phyloP scores from a whole-genome alignment of 2,329 filamentous ascomycete genomes.

The Apiospora pterosperma region DNA sequence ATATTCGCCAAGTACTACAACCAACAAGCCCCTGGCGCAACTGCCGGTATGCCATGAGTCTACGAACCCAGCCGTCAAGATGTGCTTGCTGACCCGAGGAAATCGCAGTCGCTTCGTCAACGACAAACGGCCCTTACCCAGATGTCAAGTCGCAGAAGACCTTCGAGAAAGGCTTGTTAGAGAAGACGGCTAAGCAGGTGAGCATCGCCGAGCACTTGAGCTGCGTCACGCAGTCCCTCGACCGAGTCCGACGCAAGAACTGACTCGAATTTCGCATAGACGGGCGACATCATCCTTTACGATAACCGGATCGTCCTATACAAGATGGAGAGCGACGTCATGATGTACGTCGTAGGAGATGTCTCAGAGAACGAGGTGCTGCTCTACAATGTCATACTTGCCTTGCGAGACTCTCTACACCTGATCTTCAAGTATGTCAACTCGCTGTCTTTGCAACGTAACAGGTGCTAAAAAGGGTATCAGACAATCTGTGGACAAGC shows the following conservation, averaged over 20 bases:
- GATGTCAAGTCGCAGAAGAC: constrained; percentile 91
- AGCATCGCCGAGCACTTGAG: not conserved
- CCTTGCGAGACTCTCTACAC: constrained; percentile 85
- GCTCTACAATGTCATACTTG: constrained; percentile 89
- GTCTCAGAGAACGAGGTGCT: constrained; percentile 96
- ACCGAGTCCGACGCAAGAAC: not conserved
- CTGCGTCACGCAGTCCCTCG: not conserved
- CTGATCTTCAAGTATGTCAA: constrained; percentile 39
- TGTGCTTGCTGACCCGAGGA: constrained; percentile 14
- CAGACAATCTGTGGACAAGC: constrained; percentile 94
- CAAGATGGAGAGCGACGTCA: constrained; percentile 96
- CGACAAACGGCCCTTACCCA: constrained; percentile 72
- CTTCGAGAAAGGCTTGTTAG: constrained; percentile 92
- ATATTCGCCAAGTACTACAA: constrained; percentile 76
- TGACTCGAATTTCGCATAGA: not conserved
- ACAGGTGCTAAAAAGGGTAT: not conserved
- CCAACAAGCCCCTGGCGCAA: constrained; percentile 39
- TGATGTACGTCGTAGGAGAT: constrained; percentile 88
- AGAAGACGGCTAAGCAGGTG: constrained; percentile 89
- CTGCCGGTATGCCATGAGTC: constrained; percentile 19
- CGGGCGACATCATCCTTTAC: constrained; percentile 88
- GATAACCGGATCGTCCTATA: constrained; percentile 96
- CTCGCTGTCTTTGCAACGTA: not conserved
- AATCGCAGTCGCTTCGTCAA: constrained; percentile 37
- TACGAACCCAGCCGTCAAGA: constrained; percentile 14